phyloP scores from a whole-genome alignment of 129 eudicot species.

The Dittrichia graveolens region DNA sequence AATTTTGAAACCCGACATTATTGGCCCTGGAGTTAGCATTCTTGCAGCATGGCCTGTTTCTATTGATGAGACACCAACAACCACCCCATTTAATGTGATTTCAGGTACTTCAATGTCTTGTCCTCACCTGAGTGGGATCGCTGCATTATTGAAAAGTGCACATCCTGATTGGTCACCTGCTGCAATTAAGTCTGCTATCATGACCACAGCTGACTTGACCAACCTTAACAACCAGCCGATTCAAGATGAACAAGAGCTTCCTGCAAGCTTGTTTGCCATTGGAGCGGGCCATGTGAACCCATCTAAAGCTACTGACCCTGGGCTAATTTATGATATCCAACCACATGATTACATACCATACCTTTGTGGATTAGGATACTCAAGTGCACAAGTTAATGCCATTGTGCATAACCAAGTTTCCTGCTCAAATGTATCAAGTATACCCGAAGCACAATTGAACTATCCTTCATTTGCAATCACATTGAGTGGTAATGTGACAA shows the following conservation, averaged over 20 bases:
- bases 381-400: constrained; percentile 26
- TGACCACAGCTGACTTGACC: constrained; percentile 49
- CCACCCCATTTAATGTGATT: constrained; percentile 38
- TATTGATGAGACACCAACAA: constrained; percentile 27
- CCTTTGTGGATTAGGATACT: constrained; percentile 49
- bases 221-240: constrained; percentile 46
- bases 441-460: constrained; percentile 44
- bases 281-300: constrained; percentile 63
- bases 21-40: constrained; percentile 61
- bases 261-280: constrained; percentile 43
- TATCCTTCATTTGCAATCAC: constrained; percentile 52
- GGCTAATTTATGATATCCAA: constrained; percentile 43
- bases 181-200: constrained; percentile 54
- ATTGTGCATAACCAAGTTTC: constrained; percentile 36
- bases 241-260: constrained; percentile 37
- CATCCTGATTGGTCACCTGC: constrained; percentile 70
- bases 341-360: constrained; percentile 47
- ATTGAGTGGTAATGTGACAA: constrained; percentile 22
- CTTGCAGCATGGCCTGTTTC: constrained; percentile 59
- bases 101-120: constrained; percentile 65
- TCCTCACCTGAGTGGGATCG: constrained; percentile 66
- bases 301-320: constrained; percentile 54
- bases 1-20: constrained; percentile 56
- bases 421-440: constrained; percentile 33
- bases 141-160: constrained; percentile 44